These are phyloP conservation scores for Linnemannia hyalina DNA, from an alignment of 192 early-diverging fungal species.

Conservation along the genomic window DNA sequence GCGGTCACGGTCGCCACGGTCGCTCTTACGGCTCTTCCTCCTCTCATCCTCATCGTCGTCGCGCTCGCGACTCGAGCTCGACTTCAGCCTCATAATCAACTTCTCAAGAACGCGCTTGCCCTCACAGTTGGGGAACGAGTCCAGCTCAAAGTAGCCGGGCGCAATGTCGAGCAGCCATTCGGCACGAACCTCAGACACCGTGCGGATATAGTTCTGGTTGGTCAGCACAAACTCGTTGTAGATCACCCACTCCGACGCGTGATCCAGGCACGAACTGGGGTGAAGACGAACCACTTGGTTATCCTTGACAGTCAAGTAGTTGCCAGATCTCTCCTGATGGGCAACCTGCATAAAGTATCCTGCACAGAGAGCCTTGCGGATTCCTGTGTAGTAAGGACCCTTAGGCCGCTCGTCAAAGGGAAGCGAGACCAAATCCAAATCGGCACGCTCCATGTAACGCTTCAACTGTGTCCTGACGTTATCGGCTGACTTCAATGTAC, in stretches of 20 bases:
- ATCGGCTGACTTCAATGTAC: slow-evolving; percentile 92
- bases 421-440: slow-evolving; percentile 77
- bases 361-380: slow-evolving; percentile 88
- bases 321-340: slow-evolving; percentile 88
- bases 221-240: slow-evolving; percentile 99
- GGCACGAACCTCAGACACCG: slow-evolving; percentile 87
- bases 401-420: slow-evolving; percentile 76
- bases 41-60: slow-evolving; percentile 26
- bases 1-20: slow-evolving; percentile 44
- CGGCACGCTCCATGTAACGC: slow-evolving; percentile 82
- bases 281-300: slow-evolving; percentile 97
- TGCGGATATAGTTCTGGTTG: slow-evolving; percentile 96
- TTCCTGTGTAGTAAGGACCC: slow-evolving; percentile 85
- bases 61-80: slow-evolving; percentile 43
- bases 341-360: slow-evolving; percentile 99
- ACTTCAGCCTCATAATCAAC: slow-evolving; percentile 68
- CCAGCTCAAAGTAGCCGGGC: slow-evolving; percentile 92
- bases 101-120: slow-evolving; percentile 87
- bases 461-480: slow-evolving; percentile 92
- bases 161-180: slow-evolving; percentile 91
- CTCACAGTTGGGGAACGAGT: slow-evolving; percentile 92
- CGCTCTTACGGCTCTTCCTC: slow-evolving; percentile 49
- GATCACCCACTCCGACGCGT: slow-evolving; percentile 98
- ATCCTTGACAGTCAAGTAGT: slow-evolving; percentile 96
- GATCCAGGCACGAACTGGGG: slow-evolving; percentile 88